phyloP scores from a whole-genome alignment of 179 eudicot species.

The Nepenthes alata region DNA sequence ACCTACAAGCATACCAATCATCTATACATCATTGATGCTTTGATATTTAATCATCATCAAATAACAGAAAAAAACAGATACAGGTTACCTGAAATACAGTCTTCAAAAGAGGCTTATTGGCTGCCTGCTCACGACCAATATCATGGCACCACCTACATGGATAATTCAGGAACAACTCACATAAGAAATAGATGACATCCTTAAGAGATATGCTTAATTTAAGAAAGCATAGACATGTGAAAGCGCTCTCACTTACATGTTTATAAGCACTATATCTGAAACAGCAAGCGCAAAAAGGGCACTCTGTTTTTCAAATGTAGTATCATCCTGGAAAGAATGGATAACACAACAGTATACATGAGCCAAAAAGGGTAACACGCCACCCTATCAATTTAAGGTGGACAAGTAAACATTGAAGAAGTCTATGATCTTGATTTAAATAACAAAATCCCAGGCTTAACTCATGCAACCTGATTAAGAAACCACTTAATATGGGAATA shows the following conservation, averaged over 20 bases:
- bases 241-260: slow-evolving; percentile 40
- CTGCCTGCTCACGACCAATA: slow-evolving; percentile 99
- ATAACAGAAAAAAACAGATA: slow-evolving; percentile 1
- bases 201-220: not conserved
- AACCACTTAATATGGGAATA: too few relatives aligned
- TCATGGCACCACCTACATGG: slow-evolving; percentile 98
- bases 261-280: slow-evolving; percentile 71
- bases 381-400: too few relatives aligned
- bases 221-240: slow-evolving; percentile 1
- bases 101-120: slow-evolving; percentile 90
- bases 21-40: not conserved
- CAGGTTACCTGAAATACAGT: slow-evolving; percentile 85
- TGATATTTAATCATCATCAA: not conserved
- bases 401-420: too few relatives aligned
- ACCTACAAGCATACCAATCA: slow-evolving; percentile 36
- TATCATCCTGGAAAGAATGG: slow-evolving; percentile 45
- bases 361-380: not conserved
- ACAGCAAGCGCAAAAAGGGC: slow-evolving; percentile 80
- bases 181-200: not conserved
- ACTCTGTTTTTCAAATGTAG: slow-evolving; percentile 70
- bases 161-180: not conserved
- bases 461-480: too few relatives aligned
- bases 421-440: too few relatives aligned
- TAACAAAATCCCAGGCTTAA: too few relatives aligned
- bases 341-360: not conserved